phyloP scores from a whole-genome alignment of 441 rosid species.

The Brassica hybrid region DNA sequence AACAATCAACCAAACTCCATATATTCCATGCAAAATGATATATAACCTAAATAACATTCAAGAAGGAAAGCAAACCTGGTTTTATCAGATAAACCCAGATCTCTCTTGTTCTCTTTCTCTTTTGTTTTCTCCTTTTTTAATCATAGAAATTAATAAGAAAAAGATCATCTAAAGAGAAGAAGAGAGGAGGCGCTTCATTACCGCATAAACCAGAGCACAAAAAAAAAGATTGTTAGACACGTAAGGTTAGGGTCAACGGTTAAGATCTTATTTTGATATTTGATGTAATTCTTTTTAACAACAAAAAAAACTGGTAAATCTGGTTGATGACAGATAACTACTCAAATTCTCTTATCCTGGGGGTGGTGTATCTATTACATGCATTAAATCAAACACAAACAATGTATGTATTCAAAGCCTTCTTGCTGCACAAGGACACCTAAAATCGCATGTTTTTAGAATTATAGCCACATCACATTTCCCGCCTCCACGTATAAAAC shows the following conservation, averaged over 20 bases:
- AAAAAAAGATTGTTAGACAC: constrained; percentile 22
- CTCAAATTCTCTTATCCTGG: too few species aligned
- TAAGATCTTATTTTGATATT: background rate
- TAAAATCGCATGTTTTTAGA: background rate
- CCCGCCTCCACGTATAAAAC: too few species aligned
- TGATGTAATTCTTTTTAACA: background rate
- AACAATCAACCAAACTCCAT: constrained; percentile 37
- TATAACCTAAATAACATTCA: background rate
- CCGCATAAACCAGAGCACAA: constrained; percentile 12
- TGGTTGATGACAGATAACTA: constrained; percentile 4
- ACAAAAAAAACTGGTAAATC: background rate
- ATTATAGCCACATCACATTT: background rate
- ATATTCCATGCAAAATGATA: background rate
- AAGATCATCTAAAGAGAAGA: constrained; percentile 9
- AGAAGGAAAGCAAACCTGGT: constrained; percentile 35
- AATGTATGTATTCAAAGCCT: background rate
- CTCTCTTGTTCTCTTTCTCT: constrained; percentile 31
- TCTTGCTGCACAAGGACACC: background rate
- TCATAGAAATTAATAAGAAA: background rate
- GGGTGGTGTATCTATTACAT: background rate
- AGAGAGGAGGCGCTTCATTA: constrained; percentile 26
- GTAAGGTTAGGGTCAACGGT: constrained; percentile 25
- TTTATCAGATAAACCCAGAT: constrained; percentile 39
- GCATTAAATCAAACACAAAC: background rate
- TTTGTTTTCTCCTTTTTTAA: background rate